Conservation (phyloP, 768 basidiomycete species). For the Pleurotus djamor region DNA sequence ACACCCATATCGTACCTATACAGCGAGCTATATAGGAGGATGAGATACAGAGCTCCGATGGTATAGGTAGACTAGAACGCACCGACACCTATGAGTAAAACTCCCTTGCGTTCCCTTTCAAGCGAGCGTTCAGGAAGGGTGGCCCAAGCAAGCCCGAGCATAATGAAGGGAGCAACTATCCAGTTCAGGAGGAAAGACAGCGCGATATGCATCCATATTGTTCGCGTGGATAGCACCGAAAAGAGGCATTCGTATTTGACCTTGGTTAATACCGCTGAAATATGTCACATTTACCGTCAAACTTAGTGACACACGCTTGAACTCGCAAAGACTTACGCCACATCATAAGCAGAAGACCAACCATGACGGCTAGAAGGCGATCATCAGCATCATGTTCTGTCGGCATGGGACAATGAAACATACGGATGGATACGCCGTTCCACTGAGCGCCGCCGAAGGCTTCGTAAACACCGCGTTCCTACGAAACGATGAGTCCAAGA, state of each 20-base stretch:
- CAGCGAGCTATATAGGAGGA: background rate
- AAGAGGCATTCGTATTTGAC: slow-evolving; percentile 77
- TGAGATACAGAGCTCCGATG: background rate
- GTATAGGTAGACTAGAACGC: background rate
- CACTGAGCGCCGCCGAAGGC: slow-evolving; percentile 66
- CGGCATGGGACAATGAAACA: slow-evolving; percentile 23
- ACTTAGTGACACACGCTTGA: background rate
- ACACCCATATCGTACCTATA: background rate
- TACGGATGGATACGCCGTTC: slow-evolving; percentile 75
- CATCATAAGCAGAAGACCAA: slow-evolving; percentile 87
- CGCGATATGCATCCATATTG: slow-evolving; percentile 65
- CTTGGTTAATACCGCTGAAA: slow-evolving; percentile 54
- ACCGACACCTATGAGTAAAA: slow-evolving; percentile 81
- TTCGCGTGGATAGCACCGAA: slow-evolving; percentile 43
- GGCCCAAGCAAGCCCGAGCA: slow-evolving; percentile 87
- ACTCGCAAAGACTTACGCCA: slow-evolving; percentile 42
- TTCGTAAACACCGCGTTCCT: slow-evolving; percentile 38
- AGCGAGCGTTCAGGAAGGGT: slow-evolving; percentile 67
- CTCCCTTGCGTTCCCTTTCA: slow-evolving; percentile 70
- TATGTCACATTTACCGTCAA: background rate
- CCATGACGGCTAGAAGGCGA: slow-evolving; percentile 58
- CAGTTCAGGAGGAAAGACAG: slow-evolving; percentile 76
- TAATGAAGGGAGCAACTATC: slow-evolving; percentile 77
- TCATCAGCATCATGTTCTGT: background rate
- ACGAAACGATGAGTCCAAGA: background rate